phyloP scores from a whole-genome alignment of 768 basidiomycete genomes.

The Rhizopogon vulgaris region DNA sequence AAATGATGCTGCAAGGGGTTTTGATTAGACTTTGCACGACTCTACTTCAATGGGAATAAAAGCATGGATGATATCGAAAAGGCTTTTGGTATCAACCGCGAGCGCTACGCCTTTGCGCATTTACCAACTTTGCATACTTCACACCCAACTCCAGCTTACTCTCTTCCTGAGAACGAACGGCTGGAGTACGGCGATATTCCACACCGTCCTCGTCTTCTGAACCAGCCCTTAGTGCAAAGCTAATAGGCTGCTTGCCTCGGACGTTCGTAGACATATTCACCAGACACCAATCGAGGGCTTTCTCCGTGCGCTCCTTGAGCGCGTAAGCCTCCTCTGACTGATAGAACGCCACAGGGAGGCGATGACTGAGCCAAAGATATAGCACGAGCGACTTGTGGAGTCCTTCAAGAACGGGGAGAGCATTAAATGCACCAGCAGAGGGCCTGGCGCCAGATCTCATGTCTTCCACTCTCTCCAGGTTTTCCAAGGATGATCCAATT shows the following conservation, averaged over 20 bases:
- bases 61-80: too few species aligned
- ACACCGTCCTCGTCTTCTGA: conserved; percentile 4
- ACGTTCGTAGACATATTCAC: conserved; percentile 29
- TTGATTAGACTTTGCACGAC: too few species aligned
- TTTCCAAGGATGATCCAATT: conserved; percentile 15
- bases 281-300: conserved; percentile 60
- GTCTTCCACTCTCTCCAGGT: conserved; percentile 15
- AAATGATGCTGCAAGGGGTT: too few species aligned
- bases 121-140: not conserved
- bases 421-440: conserved; percentile 4
- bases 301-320: conserved; percentile 60
- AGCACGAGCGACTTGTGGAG: conserved; percentile 70
- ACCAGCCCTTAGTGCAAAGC: not conserved
- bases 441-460: conserved; percentile 13
- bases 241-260: not conserved
- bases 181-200: conserved; percentile 15
- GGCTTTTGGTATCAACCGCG: not conserved
- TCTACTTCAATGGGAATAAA: too few species aligned
- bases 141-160: not conserved
- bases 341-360: conserved; percentile 61
- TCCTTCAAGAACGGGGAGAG: conserved; percentile 48
- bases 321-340: conserved; percentile 42
- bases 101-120: not conserved
- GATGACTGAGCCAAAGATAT: conserved; percentile 82
- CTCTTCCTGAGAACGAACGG: not conserved